Evolutionary conservation across 257 asterid species (phyloP).

Genomic region (Przewalskia tangutica): DNA sequence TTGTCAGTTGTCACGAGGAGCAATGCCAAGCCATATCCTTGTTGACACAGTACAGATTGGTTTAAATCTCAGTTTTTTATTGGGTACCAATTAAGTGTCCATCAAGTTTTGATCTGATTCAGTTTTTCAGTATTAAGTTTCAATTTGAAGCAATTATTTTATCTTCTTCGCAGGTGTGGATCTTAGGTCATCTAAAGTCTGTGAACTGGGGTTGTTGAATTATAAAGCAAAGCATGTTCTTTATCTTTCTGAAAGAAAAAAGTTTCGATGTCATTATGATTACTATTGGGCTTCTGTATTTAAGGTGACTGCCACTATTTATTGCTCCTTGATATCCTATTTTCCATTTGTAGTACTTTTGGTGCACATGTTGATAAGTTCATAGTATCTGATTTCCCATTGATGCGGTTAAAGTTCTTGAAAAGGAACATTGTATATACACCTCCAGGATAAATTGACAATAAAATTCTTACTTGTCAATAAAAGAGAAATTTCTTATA

Average conservation of each 20-base stretch:
- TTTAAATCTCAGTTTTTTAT: neutral
- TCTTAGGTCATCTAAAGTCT: constrained; percentile 87
- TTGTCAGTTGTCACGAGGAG: neutral
- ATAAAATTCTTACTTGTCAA: neutral
- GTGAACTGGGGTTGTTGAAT: constrained; percentile 83
- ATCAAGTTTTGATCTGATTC: neutral
- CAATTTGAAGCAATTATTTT: neutral
- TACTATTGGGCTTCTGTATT: constrained; percentile 98
- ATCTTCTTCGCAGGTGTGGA: constrained; percentile 66
- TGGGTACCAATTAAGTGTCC: neutral
- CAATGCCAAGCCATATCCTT: neutral
- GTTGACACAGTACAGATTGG: neutral
- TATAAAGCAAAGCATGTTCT: constrained; percentile 84
- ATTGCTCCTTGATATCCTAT: neutral
- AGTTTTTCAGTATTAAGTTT: neutral
- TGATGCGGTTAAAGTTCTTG: neutral
- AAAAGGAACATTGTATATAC: neutral
- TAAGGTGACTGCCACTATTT: constrained; percentile 43
- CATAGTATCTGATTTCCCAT: neutral
- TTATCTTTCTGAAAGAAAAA: constrained; percentile 62
- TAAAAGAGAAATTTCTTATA: neutral
- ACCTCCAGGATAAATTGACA: neutral
- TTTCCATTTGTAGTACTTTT: constrained; percentile 1
- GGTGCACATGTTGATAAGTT: neutral
- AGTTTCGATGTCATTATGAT: constrained; percentile 83